Conservation (phyloP, 2,329 filamentous ascomycete species). For the Aspergillus arachidicola region DNA sequence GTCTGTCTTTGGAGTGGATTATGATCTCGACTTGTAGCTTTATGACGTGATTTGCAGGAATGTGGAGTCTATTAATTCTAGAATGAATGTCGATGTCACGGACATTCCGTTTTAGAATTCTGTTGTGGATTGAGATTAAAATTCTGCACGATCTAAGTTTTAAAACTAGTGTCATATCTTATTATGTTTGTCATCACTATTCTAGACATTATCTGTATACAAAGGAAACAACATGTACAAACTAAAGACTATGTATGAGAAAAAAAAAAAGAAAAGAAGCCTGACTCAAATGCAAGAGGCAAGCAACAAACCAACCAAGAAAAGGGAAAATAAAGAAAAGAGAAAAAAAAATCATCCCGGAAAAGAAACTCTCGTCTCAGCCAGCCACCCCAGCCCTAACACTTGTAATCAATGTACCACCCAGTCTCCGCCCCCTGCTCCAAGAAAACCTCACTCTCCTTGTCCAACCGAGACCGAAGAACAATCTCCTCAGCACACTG, state of each 20-base stretch:
- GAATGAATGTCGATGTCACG: not conserved
- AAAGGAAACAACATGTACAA: not conserved
- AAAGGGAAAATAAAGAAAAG: not conserved
- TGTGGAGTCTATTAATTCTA: not conserved
- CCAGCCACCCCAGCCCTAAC: not conserved
- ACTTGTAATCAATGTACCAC: conserved; percentile 10
- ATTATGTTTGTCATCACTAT: not conserved
- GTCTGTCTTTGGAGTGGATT: not conserved
- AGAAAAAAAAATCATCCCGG: not conserved
- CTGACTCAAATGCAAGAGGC: not conserved
- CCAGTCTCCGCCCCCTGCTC: conserved; percentile 8
- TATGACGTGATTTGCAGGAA: not conserved
- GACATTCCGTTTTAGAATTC: not conserved
- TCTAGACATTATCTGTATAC: not conserved
- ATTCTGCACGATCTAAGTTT: not conserved
- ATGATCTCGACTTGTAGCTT: not conserved
- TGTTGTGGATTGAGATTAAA: not conserved
- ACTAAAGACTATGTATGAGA: not conserved
- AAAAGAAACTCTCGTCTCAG: not conserved
- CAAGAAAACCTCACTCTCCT: conserved; percentile 7
- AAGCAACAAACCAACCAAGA: not conserved
- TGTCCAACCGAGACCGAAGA: not conserved
- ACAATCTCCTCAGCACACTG: not conserved
- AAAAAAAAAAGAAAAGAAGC: not conserved
- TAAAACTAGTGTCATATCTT: not conserved